phyloP scores from a whole-genome alignment of 495 filamentous ascomycete species.

The Neurospora terricola region DNA sequence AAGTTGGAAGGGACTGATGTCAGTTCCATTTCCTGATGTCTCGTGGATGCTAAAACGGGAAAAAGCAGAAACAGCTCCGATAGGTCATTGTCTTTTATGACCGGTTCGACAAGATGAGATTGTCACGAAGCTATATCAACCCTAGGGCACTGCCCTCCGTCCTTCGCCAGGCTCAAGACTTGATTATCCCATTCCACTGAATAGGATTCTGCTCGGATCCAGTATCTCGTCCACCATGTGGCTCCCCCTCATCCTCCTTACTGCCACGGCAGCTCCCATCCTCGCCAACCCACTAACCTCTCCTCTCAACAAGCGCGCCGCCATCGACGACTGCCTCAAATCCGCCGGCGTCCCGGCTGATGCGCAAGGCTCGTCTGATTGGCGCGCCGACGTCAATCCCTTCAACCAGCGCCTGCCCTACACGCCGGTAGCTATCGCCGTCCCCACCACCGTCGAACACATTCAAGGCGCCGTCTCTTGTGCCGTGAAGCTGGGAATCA shows the following conservation, averaged over 20 bases:
- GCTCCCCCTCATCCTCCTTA: slow-evolving; percentile 4
- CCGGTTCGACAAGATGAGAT: not conserved
- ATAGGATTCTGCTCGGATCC: not conserved
- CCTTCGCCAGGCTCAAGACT: not conserved
- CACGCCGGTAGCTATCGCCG: slow-evolving; percentile 31
- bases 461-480: slow-evolving; percentile 35
- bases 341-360: slow-evolving; percentile 23
- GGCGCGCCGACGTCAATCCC: slow-evolving; percentile 26
- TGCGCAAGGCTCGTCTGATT: slow-evolving; percentile 25
- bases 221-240: slow-evolving; percentile 8
- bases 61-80: not conserved
- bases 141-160: not conserved
- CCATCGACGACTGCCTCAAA: slow-evolving; percentile 32
- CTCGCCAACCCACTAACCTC: slow-evolving; percentile 7
- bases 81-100: not conserved
- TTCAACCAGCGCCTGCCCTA: slow-evolving; percentile 32
- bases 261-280: slow-evolving; percentile 5
- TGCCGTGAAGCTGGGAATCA: slow-evolving; percentile 29
- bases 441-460: slow-evolving; percentile 29
- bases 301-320: slow-evolving; percentile 18
- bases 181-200: not conserved
- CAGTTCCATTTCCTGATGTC: not conserved
- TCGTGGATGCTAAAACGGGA: not conserved
- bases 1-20: not conserved
- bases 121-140: slow-evolving; percentile 3